Evolutionary conservation across 306 rosid species (phyloP).

Genomic region (Acacia crassicarpa): DNA sequence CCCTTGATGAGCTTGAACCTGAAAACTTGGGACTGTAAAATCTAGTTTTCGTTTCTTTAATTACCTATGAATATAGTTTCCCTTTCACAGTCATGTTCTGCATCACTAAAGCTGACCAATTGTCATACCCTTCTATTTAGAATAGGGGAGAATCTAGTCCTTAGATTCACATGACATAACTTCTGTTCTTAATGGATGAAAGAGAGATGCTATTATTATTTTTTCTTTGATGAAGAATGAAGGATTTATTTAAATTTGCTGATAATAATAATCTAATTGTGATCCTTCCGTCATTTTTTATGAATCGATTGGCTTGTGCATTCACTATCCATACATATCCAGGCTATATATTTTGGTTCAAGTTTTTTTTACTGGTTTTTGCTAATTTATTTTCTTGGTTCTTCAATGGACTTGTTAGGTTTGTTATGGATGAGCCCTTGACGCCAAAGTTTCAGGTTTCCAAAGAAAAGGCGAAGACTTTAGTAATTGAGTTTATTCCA

Average conservation of each 20-base stretch:
- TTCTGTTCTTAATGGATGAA: neutral
- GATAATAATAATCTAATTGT: neutral
- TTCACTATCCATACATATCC: neutral
- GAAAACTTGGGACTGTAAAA: neutral
- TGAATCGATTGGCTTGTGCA: neutral
- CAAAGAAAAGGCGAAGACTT: neutral
- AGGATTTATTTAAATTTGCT: neutral
- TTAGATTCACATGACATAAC: neutral
- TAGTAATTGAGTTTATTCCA: neutral
- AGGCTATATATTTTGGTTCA: neutral
- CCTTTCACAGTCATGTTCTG: neutral
- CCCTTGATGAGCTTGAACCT: neutral
- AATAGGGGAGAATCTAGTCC: neutral
- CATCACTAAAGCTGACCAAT: neutral
- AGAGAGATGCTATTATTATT: no score
- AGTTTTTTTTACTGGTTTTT: neutral
- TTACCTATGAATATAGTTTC: no score
- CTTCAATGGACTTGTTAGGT: neutral
- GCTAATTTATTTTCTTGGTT: neutral
- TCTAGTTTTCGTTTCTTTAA: neutral
- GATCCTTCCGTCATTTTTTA: neutral
- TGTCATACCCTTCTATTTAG: neutral
- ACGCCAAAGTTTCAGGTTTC: neutral
- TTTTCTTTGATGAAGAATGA: neutral
- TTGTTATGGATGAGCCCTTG: neutral